Evolutionary conservation across 495 filamentous ascomycete genomes (phyloP).

Genomic region (Aspergillus nidulans): DNA sequence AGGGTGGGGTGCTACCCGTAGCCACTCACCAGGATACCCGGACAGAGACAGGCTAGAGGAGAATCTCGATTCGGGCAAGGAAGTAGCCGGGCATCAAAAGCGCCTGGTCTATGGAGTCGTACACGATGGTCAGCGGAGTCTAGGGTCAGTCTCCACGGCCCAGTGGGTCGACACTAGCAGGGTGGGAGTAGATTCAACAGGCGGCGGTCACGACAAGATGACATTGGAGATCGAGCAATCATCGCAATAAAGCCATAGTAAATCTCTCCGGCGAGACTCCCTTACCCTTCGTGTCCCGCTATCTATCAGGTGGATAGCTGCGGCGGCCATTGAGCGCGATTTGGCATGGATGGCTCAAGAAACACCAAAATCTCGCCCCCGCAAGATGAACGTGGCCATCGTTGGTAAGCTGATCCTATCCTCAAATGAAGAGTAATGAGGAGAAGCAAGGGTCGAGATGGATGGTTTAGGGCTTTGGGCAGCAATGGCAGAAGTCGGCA

Average conservation of each 20-base stretch:
- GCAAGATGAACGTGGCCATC: constrained; percentile 23
- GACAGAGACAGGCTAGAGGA: not conserved
- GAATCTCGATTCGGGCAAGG: constrained; percentile 13
- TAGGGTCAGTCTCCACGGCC: constrained; percentile 8
- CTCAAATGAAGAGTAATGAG: constrained; percentile 15
- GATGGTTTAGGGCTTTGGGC: constrained; percentile 29
- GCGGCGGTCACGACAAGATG: constrained; percentile 15
- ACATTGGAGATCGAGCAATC: constrained; percentile 15
- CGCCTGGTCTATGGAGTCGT: constrained; percentile 10
- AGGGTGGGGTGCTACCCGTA: not conserved
- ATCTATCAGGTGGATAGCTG: constrained; percentile 15
- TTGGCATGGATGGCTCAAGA: constrained; percentile 18
- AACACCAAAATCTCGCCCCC: constrained; percentile 16
- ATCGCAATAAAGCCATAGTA: constrained; percentile 10
- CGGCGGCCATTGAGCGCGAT: constrained; percentile 10
- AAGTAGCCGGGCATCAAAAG: constrained; percentile 12
- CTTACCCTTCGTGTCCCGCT: constrained; percentile 11
- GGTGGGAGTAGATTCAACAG: constrained; percentile 17
- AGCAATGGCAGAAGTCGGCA: constrained; percentile 33
- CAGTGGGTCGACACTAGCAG: constrained; percentile 8
- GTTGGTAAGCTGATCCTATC: constrained; percentile 21
- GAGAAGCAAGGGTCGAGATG: constrained; percentile 15
- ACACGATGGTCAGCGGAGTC: constrained; percentile 16
- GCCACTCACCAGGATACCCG: constrained; percentile 6
- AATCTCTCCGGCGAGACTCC: constrained; percentile 13